Percentiles rank a stretch among this genome's conserved stretches.
These are phyloP conservation scores for Leptoxyphium fumago DNA, from an alignment of 2,329 filamentous ascomycete species.

Conservation along the genomic window DNA sequence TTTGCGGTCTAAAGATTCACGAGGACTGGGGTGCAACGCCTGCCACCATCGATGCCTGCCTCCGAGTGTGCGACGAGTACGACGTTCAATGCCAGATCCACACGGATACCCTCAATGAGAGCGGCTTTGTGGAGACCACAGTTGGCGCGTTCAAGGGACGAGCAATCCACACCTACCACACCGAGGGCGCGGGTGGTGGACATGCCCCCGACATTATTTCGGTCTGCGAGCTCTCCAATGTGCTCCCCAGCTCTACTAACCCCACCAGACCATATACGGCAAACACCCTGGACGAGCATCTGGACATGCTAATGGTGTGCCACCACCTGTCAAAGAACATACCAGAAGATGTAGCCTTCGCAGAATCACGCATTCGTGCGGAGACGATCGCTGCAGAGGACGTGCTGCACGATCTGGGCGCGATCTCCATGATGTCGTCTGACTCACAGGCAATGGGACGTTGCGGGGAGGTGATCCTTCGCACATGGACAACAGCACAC, in stretches of 20 bases:
- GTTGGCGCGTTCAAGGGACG: slow-evolving; percentile 68
- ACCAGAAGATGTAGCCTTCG: slow-evolving; percentile 84
- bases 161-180: slow-evolving; percentile 89
- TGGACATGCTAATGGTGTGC: slow-evolving; percentile 95
- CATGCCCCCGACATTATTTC: slow-evolving; percentile 89
- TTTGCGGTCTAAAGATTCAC: slow-evolving; percentile 78
- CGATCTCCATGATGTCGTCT: slow-evolving; percentile 91
- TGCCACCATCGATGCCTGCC: slow-evolving; percentile 72
- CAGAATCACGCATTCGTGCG: slow-evolving; percentile 78
- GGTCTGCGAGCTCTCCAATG: slow-evolving; percentile 72
- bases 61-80: slow-evolving; percentile 71
- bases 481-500: slow-evolving; percentile 90
- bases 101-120: slow-evolving; percentile 88
- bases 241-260: slow-evolving; percentile 77
- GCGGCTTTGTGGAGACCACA: slow-evolving; percentile 80
- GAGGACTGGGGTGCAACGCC: slow-evolving; percentile 90
- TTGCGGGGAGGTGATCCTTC: slow-evolving; percentile 75
- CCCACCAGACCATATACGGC: slow-evolving; percentile 75
- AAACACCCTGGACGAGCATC: slow-evolving; percentile 84
- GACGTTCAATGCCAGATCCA: slow-evolving; percentile 87
- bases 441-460: slow-evolving; percentile 93
- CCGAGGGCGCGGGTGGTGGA: slow-evolving; percentile 78
- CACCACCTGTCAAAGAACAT: slow-evolving; percentile 83
- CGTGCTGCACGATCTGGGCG: slow-evolving; percentile 79
- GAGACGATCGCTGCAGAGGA: slow-evolving; percentile 93